phyloP scores from a whole-genome alignment of 2,329 filamentous ascomycete genomes.

The Emergomyces africanus region DNA sequence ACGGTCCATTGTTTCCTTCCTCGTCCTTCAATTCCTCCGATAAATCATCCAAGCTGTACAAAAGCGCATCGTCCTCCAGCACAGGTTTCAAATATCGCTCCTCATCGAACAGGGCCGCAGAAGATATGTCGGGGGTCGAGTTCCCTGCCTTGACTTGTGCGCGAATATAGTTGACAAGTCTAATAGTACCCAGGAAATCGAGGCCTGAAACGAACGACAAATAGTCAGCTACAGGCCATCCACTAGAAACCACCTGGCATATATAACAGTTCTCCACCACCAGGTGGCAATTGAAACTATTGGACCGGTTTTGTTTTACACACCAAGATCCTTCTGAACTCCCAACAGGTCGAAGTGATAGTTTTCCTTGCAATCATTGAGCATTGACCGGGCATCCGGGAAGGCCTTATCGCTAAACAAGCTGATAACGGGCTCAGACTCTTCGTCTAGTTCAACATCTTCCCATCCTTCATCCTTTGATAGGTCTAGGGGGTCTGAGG shows the following conservation, averaged over 20 bases:
- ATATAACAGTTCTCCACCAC: conserved; percentile 6
- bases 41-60: conserved; percentile 78
- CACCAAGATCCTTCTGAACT: conserved; percentile 40
- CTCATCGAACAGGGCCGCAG: conserved; percentile 52
- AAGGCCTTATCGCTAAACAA: conserved; percentile 57
- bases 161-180: conserved; percentile 57
- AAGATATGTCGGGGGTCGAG: conserved; percentile 43
- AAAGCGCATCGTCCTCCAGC: conserved; percentile 75
- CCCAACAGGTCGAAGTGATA: conserved; percentile 55
- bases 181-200: conserved; percentile 62
- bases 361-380: conserved; percentile 54
- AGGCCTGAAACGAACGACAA: conserved; percentile 34
- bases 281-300: neutral
- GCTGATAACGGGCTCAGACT: conserved; percentile 52
- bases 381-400: conserved; percentile 50
- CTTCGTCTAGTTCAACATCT: conserved; percentile 49
- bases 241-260: conserved; percentile 1
- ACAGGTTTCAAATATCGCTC: conserved; percentile 75
- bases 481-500: conserved; percentile 27
- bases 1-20: conserved; percentile 4
- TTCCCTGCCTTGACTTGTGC: conserved; percentile 36
- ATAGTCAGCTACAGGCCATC: conserved; percentile 8
- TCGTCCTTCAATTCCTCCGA: conserved; percentile 12
- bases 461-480: conserved; percentile 43
- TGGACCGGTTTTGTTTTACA: conserved; percentile 16